Conservation (phyloP, 2,329 filamentous ascomycete genomes). For the Paraphoma sp. region DNA sequence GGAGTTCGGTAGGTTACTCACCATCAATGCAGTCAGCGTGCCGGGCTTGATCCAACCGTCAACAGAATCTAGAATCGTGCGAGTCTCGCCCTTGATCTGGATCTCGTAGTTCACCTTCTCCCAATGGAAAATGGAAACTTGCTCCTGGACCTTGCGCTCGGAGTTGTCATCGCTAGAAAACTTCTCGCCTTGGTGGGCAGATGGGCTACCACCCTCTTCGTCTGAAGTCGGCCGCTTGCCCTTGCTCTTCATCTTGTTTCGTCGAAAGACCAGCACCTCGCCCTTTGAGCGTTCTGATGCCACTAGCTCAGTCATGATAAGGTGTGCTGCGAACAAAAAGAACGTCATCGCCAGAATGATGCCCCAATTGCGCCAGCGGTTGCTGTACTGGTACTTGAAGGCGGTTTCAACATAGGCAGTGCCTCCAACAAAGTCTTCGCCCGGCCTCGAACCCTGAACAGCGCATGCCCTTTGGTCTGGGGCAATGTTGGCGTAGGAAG, state of each 20-base stretch:
- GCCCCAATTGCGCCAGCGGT: constrained; percentile 66
- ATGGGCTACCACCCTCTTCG: constrained; percentile 45
- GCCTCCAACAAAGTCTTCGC: constrained; percentile 42
- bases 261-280: constrained; percentile 69
- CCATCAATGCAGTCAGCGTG: constrained; percentile 54
- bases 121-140: constrained; percentile 49
- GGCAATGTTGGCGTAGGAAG: constrained; percentile 38
- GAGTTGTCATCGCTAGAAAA: constrained; percentile 31
- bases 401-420: constrained; percentile 37
- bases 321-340: constrained; percentile 67
- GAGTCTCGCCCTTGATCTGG: constrained; percentile 47
- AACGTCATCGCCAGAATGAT: constrained; percentile 69
- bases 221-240: constrained; percentile 35
- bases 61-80: constrained; percentile 60
- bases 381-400: constrained; percentile 43
- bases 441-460: constrained; percentile 43
- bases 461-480: constrained; percentile 43
- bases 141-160: constrained; percentile 38
- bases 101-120: constrained; percentile 34
- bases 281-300: constrained; percentile 67
- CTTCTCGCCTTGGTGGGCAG: constrained; percentile 36
- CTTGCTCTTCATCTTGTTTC: constrained; percentile 46
- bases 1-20: constrained; percentile 6
- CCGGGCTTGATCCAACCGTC: constrained; percentile 63
- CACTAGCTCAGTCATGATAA: constrained; percentile 68